Evolutionary conservation across 1,284 basidiomycete genomes (phyloP).

Genomic region (Mrakiaceae sp.): DNA sequence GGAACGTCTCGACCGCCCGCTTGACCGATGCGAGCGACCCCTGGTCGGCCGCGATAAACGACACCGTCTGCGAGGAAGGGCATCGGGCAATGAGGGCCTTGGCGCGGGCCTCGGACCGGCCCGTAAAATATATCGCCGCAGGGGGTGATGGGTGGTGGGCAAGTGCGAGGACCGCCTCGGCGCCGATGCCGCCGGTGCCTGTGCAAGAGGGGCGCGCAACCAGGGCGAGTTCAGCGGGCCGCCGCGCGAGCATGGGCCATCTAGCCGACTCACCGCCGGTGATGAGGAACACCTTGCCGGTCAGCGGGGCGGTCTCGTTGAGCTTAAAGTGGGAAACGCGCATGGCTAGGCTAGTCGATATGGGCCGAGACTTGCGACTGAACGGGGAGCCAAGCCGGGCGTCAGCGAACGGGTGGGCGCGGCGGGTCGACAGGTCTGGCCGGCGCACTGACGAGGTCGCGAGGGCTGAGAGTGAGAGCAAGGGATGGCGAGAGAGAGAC

Average conservation of each 20-base stretch:
- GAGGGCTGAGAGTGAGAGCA: too few species aligned
- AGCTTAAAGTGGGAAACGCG: neutral
- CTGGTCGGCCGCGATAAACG: neutral
- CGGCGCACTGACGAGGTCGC: too few species aligned
- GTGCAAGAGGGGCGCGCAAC: neutral
- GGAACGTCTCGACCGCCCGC: neutral
- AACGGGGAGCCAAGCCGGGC: too few species aligned
- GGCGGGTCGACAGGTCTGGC: too few species aligned
- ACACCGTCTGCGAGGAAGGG: neutral
- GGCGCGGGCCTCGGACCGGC: neutral
- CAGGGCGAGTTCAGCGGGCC: neutral
- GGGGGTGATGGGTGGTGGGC: neutral
- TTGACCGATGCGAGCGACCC: neutral
- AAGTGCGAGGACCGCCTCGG: neutral
- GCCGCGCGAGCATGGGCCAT: neutral
- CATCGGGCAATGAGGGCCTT: neutral
- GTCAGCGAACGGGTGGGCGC: too few species aligned
- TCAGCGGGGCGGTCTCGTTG: neutral
- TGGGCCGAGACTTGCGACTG: too few species aligned
- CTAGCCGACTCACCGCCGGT: neutral
- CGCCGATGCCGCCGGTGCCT: neutral
- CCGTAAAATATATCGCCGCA: neutral
- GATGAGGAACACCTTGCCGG: neutral
- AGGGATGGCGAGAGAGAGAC: too few species aligned
- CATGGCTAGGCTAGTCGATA: neutral